phyloP scores from a whole-genome alignment of 139 green algal species.

The Pseudopediastrum boryanum region DNA sequence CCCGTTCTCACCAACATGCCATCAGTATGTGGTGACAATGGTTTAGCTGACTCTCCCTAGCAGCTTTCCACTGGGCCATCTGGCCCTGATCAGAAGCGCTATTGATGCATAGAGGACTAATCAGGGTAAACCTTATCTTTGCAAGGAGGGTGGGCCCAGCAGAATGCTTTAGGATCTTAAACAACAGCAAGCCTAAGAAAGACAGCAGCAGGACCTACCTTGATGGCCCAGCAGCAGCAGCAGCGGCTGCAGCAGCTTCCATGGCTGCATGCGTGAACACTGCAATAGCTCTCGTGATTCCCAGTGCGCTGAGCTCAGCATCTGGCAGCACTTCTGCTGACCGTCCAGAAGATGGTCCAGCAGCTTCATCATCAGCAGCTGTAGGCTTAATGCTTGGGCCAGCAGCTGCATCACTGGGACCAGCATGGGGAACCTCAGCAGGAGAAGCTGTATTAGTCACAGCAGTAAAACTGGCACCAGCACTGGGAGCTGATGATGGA shows the following conservation, averaged over 20 bases:
- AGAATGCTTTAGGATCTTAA: too few species aligned
- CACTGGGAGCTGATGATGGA: background rate
- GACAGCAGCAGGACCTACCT: constrained; percentile 27
- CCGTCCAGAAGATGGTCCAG: background rate
- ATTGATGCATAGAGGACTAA: too few species aligned
- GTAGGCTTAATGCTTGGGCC: background rate
- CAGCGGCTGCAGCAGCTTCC: constrained; percentile 23
- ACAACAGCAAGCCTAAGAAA: too few species aligned
- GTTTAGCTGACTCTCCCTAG: too few species aligned
- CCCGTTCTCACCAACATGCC: too few species aligned
- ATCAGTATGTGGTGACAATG: too few species aligned
- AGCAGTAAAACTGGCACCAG: background rate
- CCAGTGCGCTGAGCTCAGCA: background rate
- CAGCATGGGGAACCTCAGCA: background rate
- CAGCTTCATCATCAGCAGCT: background rate
- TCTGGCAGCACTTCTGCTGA: background rate
- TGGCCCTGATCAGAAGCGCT: too few species aligned
- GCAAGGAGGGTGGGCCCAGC: too few species aligned
- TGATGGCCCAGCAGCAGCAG: constrained; percentile 17
- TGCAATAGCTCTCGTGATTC: background rate
- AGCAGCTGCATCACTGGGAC: background rate
- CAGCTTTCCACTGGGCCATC: too few species aligned
- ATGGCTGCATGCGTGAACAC: constrained; percentile 24
- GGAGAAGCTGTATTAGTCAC: background rate
- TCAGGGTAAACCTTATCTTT: too few species aligned